Evolutionary conservation across 139 green algal species (phyloP).

Genomic region (Chlorella vulgaris): DNA sequence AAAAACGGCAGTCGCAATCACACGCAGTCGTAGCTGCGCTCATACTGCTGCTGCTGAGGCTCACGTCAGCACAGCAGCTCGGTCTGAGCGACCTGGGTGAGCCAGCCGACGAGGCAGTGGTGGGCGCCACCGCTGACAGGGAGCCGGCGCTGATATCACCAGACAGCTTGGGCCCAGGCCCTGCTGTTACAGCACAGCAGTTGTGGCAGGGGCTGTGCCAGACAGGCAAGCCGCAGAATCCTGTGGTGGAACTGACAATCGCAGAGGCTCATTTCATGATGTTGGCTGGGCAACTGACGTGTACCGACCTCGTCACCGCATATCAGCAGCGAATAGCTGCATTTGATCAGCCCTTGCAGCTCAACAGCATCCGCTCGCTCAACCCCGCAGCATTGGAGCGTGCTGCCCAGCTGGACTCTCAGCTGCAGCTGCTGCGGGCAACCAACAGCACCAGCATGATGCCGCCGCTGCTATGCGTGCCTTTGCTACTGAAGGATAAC

Average conservation of each 20-base stretch:
- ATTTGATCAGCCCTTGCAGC: slow-evolving; percentile 5
- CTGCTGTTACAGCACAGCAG: neutral
- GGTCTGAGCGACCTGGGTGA: too few species aligned
- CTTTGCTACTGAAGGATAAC: slow-evolving; percentile 43
- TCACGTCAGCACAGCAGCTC: too few species aligned
- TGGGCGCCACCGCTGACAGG: too few species aligned
- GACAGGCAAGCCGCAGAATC: neutral
- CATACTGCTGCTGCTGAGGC: too few species aligned
- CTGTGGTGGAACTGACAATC: slow-evolving; percentile 33
- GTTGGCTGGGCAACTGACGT: slow-evolving; percentile 26
- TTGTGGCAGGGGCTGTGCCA: slow-evolving; percentile 9
- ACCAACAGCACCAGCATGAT: neutral
- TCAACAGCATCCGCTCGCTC: slow-evolving; percentile 14
- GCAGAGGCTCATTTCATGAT: neutral
- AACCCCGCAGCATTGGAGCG: neutral
- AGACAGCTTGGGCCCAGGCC: neutral
- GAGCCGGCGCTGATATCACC: neutral
- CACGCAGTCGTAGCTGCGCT: too few species aligned
- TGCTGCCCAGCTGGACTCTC: neutral
- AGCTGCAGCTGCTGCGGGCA: neutral
- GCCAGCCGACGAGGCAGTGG: too few species aligned
- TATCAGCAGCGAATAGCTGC: slow-evolving; percentile 31
- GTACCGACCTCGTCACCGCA: slow-evolving; percentile 17
- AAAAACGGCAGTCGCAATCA: too few species aligned
- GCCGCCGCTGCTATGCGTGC: slow-evolving; percentile 29